phyloP scores from a whole-genome alignment of 371 early-diverging fungal species.

The Syncephalastrum racemosum region DNA sequence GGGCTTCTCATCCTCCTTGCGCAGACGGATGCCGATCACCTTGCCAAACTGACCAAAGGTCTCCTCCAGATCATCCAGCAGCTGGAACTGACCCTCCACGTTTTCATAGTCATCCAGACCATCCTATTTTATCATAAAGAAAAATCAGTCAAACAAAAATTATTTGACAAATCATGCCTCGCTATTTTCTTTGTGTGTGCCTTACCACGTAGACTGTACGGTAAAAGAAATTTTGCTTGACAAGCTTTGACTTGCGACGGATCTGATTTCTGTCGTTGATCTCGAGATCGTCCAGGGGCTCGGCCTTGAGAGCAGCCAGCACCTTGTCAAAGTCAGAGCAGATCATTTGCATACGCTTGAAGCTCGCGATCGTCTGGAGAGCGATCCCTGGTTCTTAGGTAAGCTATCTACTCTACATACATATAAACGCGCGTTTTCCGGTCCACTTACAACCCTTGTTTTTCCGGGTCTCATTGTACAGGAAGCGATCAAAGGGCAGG shows the following conservation, averaged over 20 bases:
- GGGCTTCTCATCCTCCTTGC: constrained; percentile 50
- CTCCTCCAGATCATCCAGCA: constrained; percentile 63
- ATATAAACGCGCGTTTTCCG: background rate
- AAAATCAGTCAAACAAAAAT: too few species aligned
- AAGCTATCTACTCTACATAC: background rate
- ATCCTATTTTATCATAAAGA: too few species aligned
- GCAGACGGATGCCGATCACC: constrained; percentile 61
- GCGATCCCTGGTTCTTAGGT: constrained; percentile 41
- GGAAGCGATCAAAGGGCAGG: constrained; percentile 69
- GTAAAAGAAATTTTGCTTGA: constrained; percentile 37
- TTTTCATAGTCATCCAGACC: constrained; percentile 12
- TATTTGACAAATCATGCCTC: too few species aligned
- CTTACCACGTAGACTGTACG: constrained; percentile 64
- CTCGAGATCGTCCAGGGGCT: constrained; percentile 52
- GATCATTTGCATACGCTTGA: constrained; percentile 71
- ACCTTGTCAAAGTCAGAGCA: constrained; percentile 50
- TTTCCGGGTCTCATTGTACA: constrained; percentile 55
- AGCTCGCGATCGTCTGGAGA: constrained; percentile 57
- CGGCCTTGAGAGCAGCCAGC: constrained; percentile 57
- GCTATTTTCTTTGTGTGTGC: too few species aligned
- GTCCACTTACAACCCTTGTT: constrained; percentile 57
- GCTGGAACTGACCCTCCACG: constrained; percentile 36
- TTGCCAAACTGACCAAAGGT: constrained; percentile 51
- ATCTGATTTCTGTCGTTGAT: constrained; percentile 62
- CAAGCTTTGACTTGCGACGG: constrained; percentile 57